Evolutionary conservation across 1,139 yeast species (phyloP).

Genomic region (Candida tunisiensis): DNA sequence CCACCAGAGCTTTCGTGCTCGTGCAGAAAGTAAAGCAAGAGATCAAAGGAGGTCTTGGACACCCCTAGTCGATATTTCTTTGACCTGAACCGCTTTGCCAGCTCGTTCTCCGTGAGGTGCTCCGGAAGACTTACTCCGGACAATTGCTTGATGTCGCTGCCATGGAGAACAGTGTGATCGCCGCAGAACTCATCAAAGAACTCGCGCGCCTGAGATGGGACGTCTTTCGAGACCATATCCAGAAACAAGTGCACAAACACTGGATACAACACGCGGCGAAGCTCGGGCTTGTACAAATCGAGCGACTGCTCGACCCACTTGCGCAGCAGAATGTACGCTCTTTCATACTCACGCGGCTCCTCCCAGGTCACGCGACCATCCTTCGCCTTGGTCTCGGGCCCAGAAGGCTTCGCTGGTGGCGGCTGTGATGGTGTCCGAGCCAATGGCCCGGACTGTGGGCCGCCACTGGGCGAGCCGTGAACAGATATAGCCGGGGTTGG

Average conservation of each 20-base stretch:
- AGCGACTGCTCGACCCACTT: conserved; percentile 87
- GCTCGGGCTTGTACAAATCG: conserved; percentile 83
- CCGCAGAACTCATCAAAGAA: conserved; percentile 61
- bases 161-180: conserved; percentile 66
- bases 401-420: too few species aligned
- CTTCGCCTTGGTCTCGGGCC: too few species aligned
- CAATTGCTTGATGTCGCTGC: conserved; percentile 54
- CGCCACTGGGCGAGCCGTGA: conserved; percentile 7
- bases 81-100: conserved; percentile 58
- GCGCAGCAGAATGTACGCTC: conserved; percentile 66
- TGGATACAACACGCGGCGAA: conserved; percentile 72
- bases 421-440: too few species aligned
- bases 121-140: conserved; percentile 64
- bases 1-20: conserved; percentile 94
- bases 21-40: conserved; percentile 70
- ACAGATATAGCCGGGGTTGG: conserved; percentile 31
- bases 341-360: conserved; percentile 54
- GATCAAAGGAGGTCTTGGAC: conserved; percentile 71
- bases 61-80: conserved; percentile 63
- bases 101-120: conserved; percentile 67
- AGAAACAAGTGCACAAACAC: conserved; percentile 78
- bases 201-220: conserved; percentile 42
- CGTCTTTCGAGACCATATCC: conserved; percentile 53
- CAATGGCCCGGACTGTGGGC: too few species aligned
- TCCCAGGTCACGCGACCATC: too few species aligned